These are phyloP conservation scores for Codiaeum variegatum DNA, from an alignment of 441 rosid species.

Conservation along the genomic window DNA sequence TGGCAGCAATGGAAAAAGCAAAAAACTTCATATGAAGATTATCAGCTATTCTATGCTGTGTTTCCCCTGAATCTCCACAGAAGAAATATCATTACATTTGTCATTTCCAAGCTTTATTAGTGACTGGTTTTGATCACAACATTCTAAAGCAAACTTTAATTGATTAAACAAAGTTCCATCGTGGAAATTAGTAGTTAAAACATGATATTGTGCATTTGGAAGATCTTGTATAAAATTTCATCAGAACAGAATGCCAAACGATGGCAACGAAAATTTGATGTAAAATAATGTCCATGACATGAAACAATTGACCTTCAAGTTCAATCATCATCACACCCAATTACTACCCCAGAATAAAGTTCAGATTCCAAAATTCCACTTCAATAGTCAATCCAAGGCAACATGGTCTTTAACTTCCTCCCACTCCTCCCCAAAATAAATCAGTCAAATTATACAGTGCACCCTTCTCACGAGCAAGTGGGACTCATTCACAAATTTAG, in stretches of 20 bases:
- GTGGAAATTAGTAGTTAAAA: not conserved
- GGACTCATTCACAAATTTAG: not conserved
- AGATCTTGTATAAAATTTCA: not conserved
- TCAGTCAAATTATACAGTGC: not conserved
- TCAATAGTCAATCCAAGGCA: slow-evolving; percentile 5
- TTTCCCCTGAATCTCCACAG: not conserved
- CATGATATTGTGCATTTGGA: not conserved
- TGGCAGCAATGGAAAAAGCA: not conserved
- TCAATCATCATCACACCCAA: not conserved
- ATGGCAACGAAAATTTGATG: not conserved
- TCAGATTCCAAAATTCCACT: slow-evolving; percentile 6
- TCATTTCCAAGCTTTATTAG: not conserved
- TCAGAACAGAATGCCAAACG: not conserved
- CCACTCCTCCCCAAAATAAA: not conserved
- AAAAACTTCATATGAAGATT: not conserved
- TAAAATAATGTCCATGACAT: not conserved
- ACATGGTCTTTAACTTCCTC: not conserved
- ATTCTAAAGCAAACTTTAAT: not conserved
- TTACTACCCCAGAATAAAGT: not conserved
- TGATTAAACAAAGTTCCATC: not conserved
- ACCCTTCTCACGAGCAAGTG: not conserved
- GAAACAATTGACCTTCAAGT: not conserved
- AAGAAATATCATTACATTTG: not conserved
- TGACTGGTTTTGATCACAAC: not conserved
- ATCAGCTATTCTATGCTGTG: not conserved